Base-by-base conservation (phyloP, 73 alveolate genomes). In the Paramecium sonneborni region DNA sequence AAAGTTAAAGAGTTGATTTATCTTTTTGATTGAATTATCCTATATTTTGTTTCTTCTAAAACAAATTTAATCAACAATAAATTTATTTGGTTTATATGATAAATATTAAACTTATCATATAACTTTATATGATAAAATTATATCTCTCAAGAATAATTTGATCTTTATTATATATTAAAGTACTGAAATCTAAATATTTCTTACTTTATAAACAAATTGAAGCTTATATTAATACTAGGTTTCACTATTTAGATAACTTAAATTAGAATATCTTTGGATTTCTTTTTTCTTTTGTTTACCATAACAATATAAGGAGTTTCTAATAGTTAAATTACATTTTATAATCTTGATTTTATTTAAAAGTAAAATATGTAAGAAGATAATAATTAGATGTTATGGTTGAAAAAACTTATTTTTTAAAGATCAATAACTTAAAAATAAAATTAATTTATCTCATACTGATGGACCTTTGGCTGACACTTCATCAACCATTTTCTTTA, bases 381-480 rank as follows among this genome's bases (percentile, higher is more conserved):
- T 46, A 35, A 35, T 4, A 4, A 4, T 35, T 35, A 35, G 6
- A 35, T 35, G 43, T 35, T 35, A 35, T 35, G 6, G 43, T 35
- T 35, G 43, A 4, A 35, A n/a, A n/a, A n/a, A n/a, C n/a, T n/a
- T 35, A 35, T 4, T 35, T 35, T 35, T 35, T 35, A 4, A 4
- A 35, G 2, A 52, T 52, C 32, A 52, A 18, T 18, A 52, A 52
- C 68, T n/a, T 14, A n/a, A 52, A 52, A n/a, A 52, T 52, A 52
- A 52, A 52, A n/a, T 35, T 52, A n/a, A 52, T 52, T 21, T 52
- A 52, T 52, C 30, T 62, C 84, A 62, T 26, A 62, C 84, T 5
- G 84, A 62, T 62, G 84, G 84, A 12, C 84, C 84, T 32, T 62
- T 62, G 39, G 84, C 84, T 72, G 86, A 72, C 32, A 72, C 57